Base-by-base conservation (phyloP, 176 grass and related monocot genomes). In the Alloteropsis semialata region DNA sequence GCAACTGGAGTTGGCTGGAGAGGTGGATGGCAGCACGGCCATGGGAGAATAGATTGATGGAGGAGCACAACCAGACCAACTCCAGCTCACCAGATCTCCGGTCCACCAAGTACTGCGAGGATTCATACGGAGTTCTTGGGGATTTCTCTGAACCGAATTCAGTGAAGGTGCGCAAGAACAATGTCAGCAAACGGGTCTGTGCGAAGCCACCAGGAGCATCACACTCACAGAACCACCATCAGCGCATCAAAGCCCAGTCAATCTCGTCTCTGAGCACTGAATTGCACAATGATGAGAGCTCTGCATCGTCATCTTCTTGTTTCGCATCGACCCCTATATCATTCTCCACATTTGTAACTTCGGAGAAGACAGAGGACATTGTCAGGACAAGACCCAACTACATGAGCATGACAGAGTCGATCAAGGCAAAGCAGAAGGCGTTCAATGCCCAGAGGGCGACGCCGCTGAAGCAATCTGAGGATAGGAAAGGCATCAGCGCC, bases 381-480 rank as follows among this genome's bases (percentile, higher is more conserved):
- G 14, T 65, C 53, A 84, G 55, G 80, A 33, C 87, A 32, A 79
- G 79, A 53, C 93, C 93, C 17, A 99, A 88, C 72, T 99, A 96
- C 91, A 96, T 99, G 96, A 96, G 80, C 83, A 82, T 96, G 91
- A 99, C 96, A 0, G 91, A 96, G 76, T 99, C 93, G 5, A 99
- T 89, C 59, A 99, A 99, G 86, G 85, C 93, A 0, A 96, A 96
- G 74, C 86, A 87, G 58, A 99, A 90, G 42, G 68, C 30, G 2
- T 81, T 71, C 24, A 66, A 19, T 72, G 60, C 78, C 5, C 81
- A 85, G 48, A 90, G 50, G 42, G 88, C 50, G 5, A 14, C 83
- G 27, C 36, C 30, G 3, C 22, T 30, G 59, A 90, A 87, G 71
- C 66, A 60, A 1, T 44, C 81, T 0, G 94, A 93, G 30, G 86